phyloP scores from a whole-genome alignment of 2,329 filamentous ascomycete species.

The Alternaria alternata region DNA sequence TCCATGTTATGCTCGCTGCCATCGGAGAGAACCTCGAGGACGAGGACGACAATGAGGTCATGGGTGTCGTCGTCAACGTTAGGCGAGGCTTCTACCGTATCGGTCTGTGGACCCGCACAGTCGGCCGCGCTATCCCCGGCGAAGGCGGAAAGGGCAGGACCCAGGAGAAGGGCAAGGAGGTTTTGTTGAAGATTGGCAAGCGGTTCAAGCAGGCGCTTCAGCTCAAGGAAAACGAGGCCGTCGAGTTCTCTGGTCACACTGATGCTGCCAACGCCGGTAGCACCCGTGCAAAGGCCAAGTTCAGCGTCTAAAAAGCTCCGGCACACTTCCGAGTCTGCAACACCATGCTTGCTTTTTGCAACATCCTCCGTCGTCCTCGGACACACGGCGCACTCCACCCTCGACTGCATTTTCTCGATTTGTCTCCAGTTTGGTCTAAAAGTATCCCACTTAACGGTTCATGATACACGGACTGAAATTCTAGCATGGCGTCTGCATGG shows the following conservation, averaged over 20 bases:
- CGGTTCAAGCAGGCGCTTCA: constrained; percentile 93
- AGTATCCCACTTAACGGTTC: constrained; percentile 39
- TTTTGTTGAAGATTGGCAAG: constrained; percentile 82
- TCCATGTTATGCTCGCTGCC: constrained; percentile 94
- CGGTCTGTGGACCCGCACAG: constrained; percentile 95
- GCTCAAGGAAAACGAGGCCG: constrained; percentile 75
- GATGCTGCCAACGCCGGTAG: constrained; percentile 93
- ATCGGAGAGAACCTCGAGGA: constrained; percentile 98
- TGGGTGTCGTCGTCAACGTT: constrained; percentile 99
- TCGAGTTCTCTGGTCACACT: constrained; percentile 97
- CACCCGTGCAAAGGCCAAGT: constrained; percentile 95
- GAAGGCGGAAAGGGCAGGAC: constrained; percentile 80
- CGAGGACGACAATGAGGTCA: constrained; percentile 94
- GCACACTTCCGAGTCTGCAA: constrained; percentile 5
- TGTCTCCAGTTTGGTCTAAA: constrained; percentile 37
- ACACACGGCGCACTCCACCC: constrained; percentile 16
- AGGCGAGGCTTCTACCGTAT: constrained; percentile 98
- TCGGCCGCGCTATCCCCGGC: constrained; percentile 81
- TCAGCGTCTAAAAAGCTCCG: constrained; percentile 69
- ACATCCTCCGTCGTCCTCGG: constrained; percentile 13
- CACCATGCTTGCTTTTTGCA: constrained; percentile 9
- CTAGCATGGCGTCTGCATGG: constrained; percentile 52
- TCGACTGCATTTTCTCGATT: constrained; percentile 29
- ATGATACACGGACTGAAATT: constrained; percentile 41
- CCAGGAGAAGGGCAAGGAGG: constrained; percentile 82